These are phyloP conservation scores for Setaria italica DNA, from an alignment of 202 grass and related monocot species.

Conservation along the genomic window DNA sequence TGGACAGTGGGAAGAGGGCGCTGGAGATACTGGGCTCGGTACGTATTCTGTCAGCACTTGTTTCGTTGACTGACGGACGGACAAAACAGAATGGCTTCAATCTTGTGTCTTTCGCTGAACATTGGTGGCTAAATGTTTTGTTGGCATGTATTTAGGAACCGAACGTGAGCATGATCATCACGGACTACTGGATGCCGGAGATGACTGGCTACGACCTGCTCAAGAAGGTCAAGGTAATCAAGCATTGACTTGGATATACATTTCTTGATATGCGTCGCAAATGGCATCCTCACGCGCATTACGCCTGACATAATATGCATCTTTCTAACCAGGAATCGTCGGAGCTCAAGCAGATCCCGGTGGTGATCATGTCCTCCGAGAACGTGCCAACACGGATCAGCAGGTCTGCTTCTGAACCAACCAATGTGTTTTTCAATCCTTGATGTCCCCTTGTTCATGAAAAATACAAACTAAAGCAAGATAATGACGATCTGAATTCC, in stretches of 20 bases:
- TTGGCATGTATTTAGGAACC: conserved; percentile 38
- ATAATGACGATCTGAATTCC: not conserved
- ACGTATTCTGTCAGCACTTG: not conserved
- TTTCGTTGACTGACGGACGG: no score
- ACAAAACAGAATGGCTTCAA: not conserved
- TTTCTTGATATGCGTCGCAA: not conserved
- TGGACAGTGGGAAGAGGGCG: conserved; percentile 66
- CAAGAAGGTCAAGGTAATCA: conserved; percentile 60
- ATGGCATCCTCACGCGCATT: no score
- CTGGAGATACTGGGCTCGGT: conserved; percentile 59
- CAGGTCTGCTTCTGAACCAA: conserved; percentile 16
- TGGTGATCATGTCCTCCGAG: conserved; percentile 68
- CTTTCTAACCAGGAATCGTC: conserved; percentile 40
- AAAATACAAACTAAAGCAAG: not conserved
- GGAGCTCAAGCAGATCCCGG: conserved; percentile 58
- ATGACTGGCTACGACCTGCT: conserved; percentile 70
- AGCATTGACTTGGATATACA: no score
- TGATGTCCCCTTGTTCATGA: not conserved
- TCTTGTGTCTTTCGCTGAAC: not conserved
- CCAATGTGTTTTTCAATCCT: not conserved
- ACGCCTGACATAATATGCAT: no score
- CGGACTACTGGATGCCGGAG: conserved; percentile 73
- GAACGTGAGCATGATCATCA: conserved; percentile 68
- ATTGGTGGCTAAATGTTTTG: not conserved
- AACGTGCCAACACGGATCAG: conserved; percentile 59